A percentile compares a stretch with the other conserved stretches of the same genome.
Conservation (phyloP, 495 filamentous ascomycete genomes). For the Tetracladium marchalianum region DNA sequence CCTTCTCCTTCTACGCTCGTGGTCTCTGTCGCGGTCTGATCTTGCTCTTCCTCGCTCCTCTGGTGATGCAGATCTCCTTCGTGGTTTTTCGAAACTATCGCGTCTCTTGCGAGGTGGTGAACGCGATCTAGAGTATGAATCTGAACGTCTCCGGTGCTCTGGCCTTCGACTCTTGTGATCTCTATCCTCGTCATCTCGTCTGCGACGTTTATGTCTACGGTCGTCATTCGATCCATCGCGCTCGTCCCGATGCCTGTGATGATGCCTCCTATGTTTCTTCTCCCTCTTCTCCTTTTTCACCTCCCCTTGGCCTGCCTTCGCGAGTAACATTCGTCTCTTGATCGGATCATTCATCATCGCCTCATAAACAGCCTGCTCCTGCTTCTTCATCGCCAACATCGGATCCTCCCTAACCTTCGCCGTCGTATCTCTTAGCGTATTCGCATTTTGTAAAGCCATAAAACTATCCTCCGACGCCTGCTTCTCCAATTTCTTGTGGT, state of each 20-base stretch:
- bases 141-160: constrained; percentile 9
- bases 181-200: constrained; percentile 18
- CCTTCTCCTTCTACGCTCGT: constrained; percentile 6
- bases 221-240: constrained; percentile 27
- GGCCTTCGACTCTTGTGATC: constrained; percentile 13
- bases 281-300: constrained; percentile 33
- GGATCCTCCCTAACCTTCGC: constrained; percentile 84
- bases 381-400: constrained; percentile 79
- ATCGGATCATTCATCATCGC: constrained; percentile 77
- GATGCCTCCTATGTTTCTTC: constrained; percentile 38
- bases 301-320: constrained; percentile 39
- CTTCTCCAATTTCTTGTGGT: constrained; percentile 73
- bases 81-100: constrained; percentile 15
- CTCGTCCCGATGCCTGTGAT: constrained; percentile 36
- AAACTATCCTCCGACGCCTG: constrained; percentile 57
- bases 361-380: constrained; percentile 87
- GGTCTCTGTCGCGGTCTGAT: constrained; percentile 3
- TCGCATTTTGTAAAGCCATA: constrained; percentile 46
- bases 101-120: constrained; percentile 1
- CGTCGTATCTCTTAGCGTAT: constrained; percentile 64
- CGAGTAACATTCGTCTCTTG: constrained; percentile 57
- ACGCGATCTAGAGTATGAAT: constrained; percentile 11
- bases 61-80: constrained; percentile 22
- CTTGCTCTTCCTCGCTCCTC: constrained; percentile 11
- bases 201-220: constrained; percentile 12